Evolutionary conservation across 2,329 filamentous ascomycete genomes (phyloP), one percentile per base, ranked within the genome.

Genomic region (Aspergillus sp.): DNA sequence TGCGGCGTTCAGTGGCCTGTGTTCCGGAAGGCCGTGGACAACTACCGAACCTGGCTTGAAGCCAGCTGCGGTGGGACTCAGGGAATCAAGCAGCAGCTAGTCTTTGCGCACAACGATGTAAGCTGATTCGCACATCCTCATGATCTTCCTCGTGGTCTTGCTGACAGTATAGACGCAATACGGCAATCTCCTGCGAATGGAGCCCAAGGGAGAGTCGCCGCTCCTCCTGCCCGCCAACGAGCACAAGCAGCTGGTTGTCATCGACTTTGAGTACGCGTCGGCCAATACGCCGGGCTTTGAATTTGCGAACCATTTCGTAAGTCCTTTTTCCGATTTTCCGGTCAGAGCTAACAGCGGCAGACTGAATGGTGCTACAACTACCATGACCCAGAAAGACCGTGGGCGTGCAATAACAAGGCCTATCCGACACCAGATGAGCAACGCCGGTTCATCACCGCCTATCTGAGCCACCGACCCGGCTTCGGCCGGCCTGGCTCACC

Each of bases 331-430:
- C n/a, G n/a, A n/a, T n/a, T n/a, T n/a, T n/a, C n/a, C n/a, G n/a
- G n/a, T n/a, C n/a, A n/a, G 6, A 25, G 12, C 47, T 51, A 37
- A 51, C 36, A 4, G 13, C 5, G 12, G 14, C 33, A 75, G 71
- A 77, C 85, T 1, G 91, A 98, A 62, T 98, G 91, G 91, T 83
- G 85, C 48, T 96, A 96, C 69, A 89, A 98, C 61, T 98, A 98
- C 61, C 88, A 95, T 55, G 79, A 91, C 53, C 60, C 75, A 3
- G 64, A 67, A 16, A 63, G 62, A 19, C 67, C 85, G 0, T 77
- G 75, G 64, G 74, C 69, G 15, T 89, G 84, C 68, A 77, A 80
- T 49, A 73, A 73, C 4, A 63, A 66, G 33, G 60, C 65, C 33
- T 98, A 94, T 59, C 91, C 91, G 0, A 85, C 70, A 0, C 62